A percentile compares a stretch with the other conserved stretches of the same genome.
Conservation (phyloP, 2,329 filamentous ascomycete species). For the Ophiostoma ulmi region DNA sequence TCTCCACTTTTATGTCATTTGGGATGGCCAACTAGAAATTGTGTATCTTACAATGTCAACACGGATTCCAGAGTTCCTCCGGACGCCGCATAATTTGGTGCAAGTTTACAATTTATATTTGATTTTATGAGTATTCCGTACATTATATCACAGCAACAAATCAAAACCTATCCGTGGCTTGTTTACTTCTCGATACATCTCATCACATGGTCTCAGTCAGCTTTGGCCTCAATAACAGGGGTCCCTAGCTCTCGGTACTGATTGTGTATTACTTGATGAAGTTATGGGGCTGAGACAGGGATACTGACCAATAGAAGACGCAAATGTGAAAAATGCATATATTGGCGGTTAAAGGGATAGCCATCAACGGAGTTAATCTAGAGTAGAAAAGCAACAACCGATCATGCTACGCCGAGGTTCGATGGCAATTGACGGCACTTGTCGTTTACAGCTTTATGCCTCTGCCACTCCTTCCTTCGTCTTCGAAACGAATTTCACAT, state of each 20-base stretch:
- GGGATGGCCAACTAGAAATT: background rate
- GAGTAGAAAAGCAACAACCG: background rate
- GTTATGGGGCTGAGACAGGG: no score
- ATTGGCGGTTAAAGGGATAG: no score
- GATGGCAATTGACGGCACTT: background rate
- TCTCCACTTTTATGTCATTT: background rate
- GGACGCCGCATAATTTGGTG: background rate
- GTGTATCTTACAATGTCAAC: background rate
- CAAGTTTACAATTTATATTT: background rate
- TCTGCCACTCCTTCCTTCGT: background rate
- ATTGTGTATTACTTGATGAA: no score
- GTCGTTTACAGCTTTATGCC: background rate
- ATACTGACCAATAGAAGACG: no score
- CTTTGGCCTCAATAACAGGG: no score
- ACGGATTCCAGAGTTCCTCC: conserved; percentile 13
- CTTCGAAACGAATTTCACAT: background rate
- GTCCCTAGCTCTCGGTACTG: no score
- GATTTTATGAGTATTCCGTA: background rate
- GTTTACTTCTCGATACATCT: no score
- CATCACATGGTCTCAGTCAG: no score
- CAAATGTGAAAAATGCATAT: no score
- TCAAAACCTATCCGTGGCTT: background rate
- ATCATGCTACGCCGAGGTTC: background rate
- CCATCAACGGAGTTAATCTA: no score
- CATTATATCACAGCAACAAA: background rate